Percentiles rank a stretch among this genome's conserved stretches.
Conservation (phyloP, 768 basidiomycete genomes). For the Agaricus subrufescens region DNA sequence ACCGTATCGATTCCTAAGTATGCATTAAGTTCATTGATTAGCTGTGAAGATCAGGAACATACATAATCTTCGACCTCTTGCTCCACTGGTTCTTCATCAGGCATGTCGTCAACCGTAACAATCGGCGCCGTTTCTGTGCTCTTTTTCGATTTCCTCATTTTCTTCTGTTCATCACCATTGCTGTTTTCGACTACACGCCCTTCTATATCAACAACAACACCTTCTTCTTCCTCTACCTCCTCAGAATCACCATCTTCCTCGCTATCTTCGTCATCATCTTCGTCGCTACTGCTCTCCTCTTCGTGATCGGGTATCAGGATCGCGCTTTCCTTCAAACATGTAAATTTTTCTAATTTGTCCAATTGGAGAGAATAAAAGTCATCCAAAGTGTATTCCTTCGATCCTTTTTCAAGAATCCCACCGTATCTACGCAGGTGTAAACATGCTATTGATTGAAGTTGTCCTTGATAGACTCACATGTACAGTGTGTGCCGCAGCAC, state of each 20-base stretch:
- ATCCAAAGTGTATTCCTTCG: slow-evolving; percentile 83
- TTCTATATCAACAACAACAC: slow-evolving; percentile 28
- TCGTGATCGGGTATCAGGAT: slow-evolving; percentile 59
- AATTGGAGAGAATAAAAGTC: slow-evolving; percentile 80
- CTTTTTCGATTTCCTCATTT: slow-evolving; percentile 19
- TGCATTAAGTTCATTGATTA: neutral
- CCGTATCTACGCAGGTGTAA: slow-evolving; percentile 55
- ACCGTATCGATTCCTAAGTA: slow-evolving; percentile 26
- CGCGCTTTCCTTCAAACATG: slow-evolving; percentile 66
- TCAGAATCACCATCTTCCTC: slow-evolving; percentile 45
- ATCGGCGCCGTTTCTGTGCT: neutral
- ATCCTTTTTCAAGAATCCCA: slow-evolving; percentile 80
- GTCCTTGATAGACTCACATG: slow-evolving; percentile 47
- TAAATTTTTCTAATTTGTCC: slow-evolving; percentile 79
- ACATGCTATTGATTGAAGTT: neutral
- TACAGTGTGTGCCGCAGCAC: slow-evolving; percentile 82
- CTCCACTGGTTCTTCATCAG: neutral
- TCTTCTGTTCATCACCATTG: slow-evolving; percentile 12
- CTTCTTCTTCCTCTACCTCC: slow-evolving; percentile 43
- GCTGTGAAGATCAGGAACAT: neutral
- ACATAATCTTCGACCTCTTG: neutral
- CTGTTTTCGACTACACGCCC: slow-evolving; percentile 21
- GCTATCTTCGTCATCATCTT: slow-evolving; percentile 55
- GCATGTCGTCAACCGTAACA: slow-evolving; percentile 7
- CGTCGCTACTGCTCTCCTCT: slow-evolving; percentile 57